Percentiles rank a stretch among this genome's conserved stretches.
phyloP scores from a whole-genome alignment of 805 yeast genomes.

The Candida ficus region DNA sequence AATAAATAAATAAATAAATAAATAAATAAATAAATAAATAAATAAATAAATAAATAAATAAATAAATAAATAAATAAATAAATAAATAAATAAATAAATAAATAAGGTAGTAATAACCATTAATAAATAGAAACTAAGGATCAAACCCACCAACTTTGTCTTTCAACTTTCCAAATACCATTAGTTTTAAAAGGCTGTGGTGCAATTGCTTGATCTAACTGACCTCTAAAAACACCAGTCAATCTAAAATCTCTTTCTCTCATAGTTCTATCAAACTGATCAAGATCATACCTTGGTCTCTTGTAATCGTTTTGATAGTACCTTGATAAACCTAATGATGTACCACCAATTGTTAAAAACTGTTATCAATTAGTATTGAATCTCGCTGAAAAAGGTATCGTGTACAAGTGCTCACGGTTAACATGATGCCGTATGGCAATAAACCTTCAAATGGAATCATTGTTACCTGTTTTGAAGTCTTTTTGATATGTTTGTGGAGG shows the following conservation, averaged over 20 bases:
- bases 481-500: neutral
- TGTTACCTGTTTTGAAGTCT: neutral
- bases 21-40: neutral
- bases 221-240: constrained; percentile 72
- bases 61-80: constrained; percentile 5
- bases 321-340: constrained; percentile 39
- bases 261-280: constrained; percentile 46
- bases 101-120: too few relatives aligned
- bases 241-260: constrained; percentile 71
- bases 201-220: constrained; percentile 59
- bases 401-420: constrained; percentile 28
- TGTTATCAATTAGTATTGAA: constrained; percentile 8
- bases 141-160: constrained; percentile 23
- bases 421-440: constrained; percentile 55
- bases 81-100: neutral
- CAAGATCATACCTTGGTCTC: constrained; percentile 48
- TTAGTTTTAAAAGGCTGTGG: constrained; percentile 76
- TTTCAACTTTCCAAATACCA: constrained; percentile 34
- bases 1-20: constrained; percentile 6
- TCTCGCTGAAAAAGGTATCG: too few relatives aligned
- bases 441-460: constrained; percentile 72
- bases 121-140: too few relatives aligned
- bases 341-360: constrained; percentile 52
- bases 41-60: too few relatives aligned
- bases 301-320: constrained; percentile 43